Evolutionary conservation across 352 stramenopile genomes (phyloP).

Genomic region (Phytopythium montanum): DNA sequence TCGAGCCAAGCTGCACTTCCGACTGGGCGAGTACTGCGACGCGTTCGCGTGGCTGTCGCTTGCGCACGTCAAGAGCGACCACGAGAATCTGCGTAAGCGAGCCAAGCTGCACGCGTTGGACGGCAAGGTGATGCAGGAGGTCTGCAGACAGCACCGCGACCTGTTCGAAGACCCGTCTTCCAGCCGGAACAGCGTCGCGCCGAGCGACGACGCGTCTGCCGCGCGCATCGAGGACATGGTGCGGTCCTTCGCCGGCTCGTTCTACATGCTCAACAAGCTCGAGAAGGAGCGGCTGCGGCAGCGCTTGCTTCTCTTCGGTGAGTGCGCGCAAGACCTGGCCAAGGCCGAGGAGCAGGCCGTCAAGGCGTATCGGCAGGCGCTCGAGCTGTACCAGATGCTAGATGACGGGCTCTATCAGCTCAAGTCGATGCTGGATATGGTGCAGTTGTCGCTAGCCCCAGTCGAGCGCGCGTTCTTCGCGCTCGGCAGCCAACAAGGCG

Average conservation of each 20-base stretch:
- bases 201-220: slow-evolving; percentile 15
- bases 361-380: slow-evolving; percentile 57
- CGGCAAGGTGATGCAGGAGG: slow-evolving; percentile 48
- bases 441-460: slow-evolving; percentile 62
- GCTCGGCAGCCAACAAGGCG: slow-evolving; percentile 58
- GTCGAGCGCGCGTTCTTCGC: slow-evolving; percentile 70
- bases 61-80: slow-evolving; percentile 71
- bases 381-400: slow-evolving; percentile 66
- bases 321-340: slow-evolving; percentile 35
- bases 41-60: slow-evolving; percentile 73
- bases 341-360: slow-evolving; percentile 49
- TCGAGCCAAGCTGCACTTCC: slow-evolving; percentile 61
- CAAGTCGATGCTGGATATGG: slow-evolving; percentile 67
- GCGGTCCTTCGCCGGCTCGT: slow-evolving; percentile 47
- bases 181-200: not conserved
- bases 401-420: slow-evolving; percentile 73
- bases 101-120: slow-evolving; percentile 70
- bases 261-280: slow-evolving; percentile 59
- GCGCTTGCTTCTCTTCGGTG: slow-evolving; percentile 48
- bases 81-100: slow-evolving; percentile 61
- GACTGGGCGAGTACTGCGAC: slow-evolving; percentile 44
- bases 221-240: slow-evolving; percentile 52
- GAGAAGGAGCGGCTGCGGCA: slow-evolving; percentile 53
- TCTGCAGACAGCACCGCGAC: slow-evolving; percentile 60
- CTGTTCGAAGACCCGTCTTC: slow-evolving; percentile 6